Conservation (phyloP, 1,284 basidiomycete species). For the Abortiporus biennis region DNA sequence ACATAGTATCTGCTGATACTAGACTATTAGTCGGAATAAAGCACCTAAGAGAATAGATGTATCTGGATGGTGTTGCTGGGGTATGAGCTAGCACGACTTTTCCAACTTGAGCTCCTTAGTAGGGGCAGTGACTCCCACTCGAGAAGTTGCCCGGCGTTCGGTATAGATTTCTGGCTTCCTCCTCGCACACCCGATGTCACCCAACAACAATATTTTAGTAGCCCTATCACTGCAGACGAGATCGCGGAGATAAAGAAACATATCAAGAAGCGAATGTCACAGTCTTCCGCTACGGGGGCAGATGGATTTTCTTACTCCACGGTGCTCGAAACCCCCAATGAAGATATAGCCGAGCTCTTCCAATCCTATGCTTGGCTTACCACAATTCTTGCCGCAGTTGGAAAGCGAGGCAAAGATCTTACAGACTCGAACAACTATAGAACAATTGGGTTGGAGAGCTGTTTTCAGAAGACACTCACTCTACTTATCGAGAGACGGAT, state of each 20-base stretch:
- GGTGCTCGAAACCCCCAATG: conserved; percentile 14
- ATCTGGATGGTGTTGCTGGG: no score
- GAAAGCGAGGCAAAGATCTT: neutral
- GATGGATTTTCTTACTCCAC: conserved; percentile 14
- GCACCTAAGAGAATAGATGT: no score
- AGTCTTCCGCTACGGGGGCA: conserved; percentile 9
- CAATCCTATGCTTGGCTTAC: conserved; percentile 13
- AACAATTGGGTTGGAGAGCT: conserved; percentile 27
- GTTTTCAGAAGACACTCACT: conserved; percentile 26
- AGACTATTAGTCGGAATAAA: no score
- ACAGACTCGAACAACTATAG: conserved; percentile 18
- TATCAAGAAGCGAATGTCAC: conserved; percentile 4
- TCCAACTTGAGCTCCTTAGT: no score
- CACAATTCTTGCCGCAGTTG: neutral
- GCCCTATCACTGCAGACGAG: conserved; percentile 13
- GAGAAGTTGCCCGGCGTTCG: no score
- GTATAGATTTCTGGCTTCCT: no score
- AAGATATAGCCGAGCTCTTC: conserved; percentile 12
- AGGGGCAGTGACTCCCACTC: no score
- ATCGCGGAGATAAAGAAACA: conserved; percentile 12
- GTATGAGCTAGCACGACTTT: no score
- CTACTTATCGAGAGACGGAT: conserved; percentile 17
- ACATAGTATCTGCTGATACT: no score
- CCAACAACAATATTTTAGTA: conserved; percentile 10
- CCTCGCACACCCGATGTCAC: neutral